These are phyloP conservation scores for Stentor roeselii DNA, from an alignment of 73 alveolate genomes.

Conservation along the genomic window DNA sequence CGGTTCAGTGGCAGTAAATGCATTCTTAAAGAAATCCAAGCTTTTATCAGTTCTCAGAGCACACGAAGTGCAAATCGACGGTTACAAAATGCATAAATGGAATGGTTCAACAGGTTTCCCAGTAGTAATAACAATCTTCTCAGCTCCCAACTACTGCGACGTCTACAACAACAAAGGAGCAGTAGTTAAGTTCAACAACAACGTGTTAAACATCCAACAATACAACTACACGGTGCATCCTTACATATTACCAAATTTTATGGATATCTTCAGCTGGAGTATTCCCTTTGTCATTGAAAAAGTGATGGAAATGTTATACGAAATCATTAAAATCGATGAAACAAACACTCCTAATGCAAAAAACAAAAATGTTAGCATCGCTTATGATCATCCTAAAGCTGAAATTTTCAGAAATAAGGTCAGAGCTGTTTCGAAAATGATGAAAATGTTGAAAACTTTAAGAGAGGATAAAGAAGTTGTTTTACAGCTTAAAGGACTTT, in stretches of 20 bases:
- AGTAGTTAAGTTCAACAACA: slow-evolving; percentile 69
- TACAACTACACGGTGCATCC: slow-evolving; percentile 86
- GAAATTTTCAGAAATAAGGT: slow-evolving; percentile 27
- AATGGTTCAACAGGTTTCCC: slow-evolving; percentile 81
- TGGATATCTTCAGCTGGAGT: slow-evolving; percentile 80
- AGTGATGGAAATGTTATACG: slow-evolving; percentile 74
- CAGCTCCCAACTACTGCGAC: slow-evolving; percentile 96
- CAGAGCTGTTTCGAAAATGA: slow-evolving; percentile 40
- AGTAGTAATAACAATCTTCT: slow-evolving; percentile 77
- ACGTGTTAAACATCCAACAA: slow-evolving; percentile 77
- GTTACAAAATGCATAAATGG: slow-evolving; percentile 88
- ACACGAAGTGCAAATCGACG: slow-evolving; percentile 92
- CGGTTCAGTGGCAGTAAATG: slow-evolving; percentile 53
- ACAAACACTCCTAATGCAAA: background rate
- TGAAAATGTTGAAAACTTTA: slow-evolving; percentile 59
- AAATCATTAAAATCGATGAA: slow-evolving; percentile 29
- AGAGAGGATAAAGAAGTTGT: slow-evolving; percentile 79
- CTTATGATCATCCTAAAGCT: background rate
- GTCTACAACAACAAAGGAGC: slow-evolving; percentile 90
- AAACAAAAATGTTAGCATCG: background rate
- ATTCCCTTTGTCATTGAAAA: slow-evolving; percentile 85
- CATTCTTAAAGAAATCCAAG: slow-evolving; percentile 45
- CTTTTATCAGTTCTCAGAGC: slow-evolving; percentile 75
- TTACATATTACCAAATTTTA: slow-evolving; percentile 77
- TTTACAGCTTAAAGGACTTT: slow-evolving; percentile 69